These are phyloP conservation scores for Dactylellina haptotyla DNA, from an alignment of 2,329 filamentous ascomycete genomes.

Conservation along the genomic window DNA sequence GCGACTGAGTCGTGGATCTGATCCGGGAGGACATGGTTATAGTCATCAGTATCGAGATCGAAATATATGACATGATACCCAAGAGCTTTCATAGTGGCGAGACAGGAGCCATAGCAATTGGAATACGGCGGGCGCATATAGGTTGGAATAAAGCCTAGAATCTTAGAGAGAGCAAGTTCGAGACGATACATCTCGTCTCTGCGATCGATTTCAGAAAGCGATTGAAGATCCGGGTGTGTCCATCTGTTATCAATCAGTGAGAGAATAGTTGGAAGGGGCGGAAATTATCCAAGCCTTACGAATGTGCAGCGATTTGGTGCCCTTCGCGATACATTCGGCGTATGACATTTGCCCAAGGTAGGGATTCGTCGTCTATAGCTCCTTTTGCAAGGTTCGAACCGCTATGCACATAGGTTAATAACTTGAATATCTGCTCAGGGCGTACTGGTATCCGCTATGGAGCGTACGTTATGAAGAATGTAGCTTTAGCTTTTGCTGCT, in stretches of 20 bases:
- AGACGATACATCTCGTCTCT: conserved; percentile 65
- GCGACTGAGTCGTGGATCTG: conserved; percentile 67
- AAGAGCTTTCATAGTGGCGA: conserved; percentile 60
- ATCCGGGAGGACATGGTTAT: conserved; percentile 66
- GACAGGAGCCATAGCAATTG: conserved; percentile 61
- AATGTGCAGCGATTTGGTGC: conserved; percentile 68
- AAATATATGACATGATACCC: conserved; percentile 67
- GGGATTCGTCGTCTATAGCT: conserved; percentile 61
- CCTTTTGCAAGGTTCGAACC: conserved; percentile 57
- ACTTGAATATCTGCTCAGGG: background rate
- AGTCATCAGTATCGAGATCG: conserved; percentile 72
- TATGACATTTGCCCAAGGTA: conserved; percentile 61
- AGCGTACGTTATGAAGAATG: conserved; percentile 66
- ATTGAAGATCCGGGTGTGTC: conserved; percentile 64
- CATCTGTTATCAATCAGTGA: conserved; percentile 58
- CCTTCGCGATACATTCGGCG: conserved; percentile 65
- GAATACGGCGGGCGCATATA: conserved; percentile 66
- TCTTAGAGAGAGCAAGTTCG: conserved; percentile 65
- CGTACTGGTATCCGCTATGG: no score
- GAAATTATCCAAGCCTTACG: conserved; percentile 54
- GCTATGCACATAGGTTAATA: background rate
- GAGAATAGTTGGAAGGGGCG: no score
- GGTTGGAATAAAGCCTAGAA: conserved; percentile 64
- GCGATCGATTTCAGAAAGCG: conserved; percentile 60
- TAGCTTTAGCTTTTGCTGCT: conserved; percentile 65